Base-by-base conservation (phyloP, 2,329 filamentous ascomycete genomes). In the Colletotrichum graminicola region DNA sequence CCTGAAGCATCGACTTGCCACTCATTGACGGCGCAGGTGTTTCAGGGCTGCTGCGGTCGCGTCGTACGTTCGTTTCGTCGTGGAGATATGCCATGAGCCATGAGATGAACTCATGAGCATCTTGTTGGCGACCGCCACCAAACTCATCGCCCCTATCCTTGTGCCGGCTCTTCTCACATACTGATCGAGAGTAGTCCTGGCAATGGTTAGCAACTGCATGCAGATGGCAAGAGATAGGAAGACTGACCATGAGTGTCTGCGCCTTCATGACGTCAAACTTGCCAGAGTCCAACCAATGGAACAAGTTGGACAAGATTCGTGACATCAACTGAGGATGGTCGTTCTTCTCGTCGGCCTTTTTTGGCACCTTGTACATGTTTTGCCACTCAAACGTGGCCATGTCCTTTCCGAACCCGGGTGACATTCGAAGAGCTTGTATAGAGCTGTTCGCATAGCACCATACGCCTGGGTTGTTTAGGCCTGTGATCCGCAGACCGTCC, bases 391-490 rank as follows among this genome's bases (percentile, higher is more conserved):
- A 75, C 78, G 88, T 82, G 81, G 93, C 77, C 78, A 92, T 78
- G 84, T 92, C 84, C 82, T 90, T 79, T 82, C 88, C 84, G 87
- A 97, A 87, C 82, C 89, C 81, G 77, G 89, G 78, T 0, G 94
- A 95, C 1, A 91, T 92, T 70, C 93, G 92, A 23, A 98, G 83
- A 72, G 92, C 93, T 80, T 98, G 95, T 34, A 98, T 85, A 0
- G 92, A 91, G n/a, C 94, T 92, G 80, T 97, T 98, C 85, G 96
- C 94, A 78, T 97, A 98, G 79, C 95, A 98, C 74, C 93, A 95
- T 57, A 92, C 91, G 1, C 90, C 89, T 51, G 94, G 93, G 76
- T 98, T 98, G 70, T 90, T 84, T 16, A 98, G 86, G 0, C 95
- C 95, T 14, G 93, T 92, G 87, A 75, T 90, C 84, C 79, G 82